Evolutionary conservation across 495 filamentous ascomycete species (phyloP), one percentile per base, ranked within the genome.

Genomic region (Penicillium diatomitis): DNA sequence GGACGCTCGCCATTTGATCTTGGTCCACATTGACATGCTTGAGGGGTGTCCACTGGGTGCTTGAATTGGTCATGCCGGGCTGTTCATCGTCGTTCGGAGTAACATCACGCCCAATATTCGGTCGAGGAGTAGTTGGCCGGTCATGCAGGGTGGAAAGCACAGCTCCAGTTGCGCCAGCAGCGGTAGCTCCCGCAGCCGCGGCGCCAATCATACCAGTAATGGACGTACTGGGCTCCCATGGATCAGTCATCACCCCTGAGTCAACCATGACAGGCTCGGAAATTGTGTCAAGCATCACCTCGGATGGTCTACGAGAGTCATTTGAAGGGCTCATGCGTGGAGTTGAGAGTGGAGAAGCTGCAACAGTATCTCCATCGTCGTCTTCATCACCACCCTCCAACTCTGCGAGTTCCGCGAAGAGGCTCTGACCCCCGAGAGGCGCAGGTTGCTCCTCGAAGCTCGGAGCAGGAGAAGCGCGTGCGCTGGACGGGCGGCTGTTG

Each of bases 361-460:
- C 48, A 47, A 60, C 69, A 38, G 69, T 67, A 39, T 20, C 20
- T 20, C 69, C 69, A 48, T 86, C 86, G 44, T 84, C 82, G 39
- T 73, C 73, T 38, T 76, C 70, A 47, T 86, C 86, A 44, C 83
- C 82, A 51, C 71, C 78, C 51, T 81, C 78, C 8, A 95, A 68
- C 47, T 89, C 84, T 12, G 82, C 88, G 39, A 98, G 77, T 59
- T 98, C 92, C 20, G 90, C 88, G 63, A 89, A 95, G 48, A 98
- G 69, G 60, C 85, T 96, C 68, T 96, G 87, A 3, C 80, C 80
- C 52, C 72, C 75, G 39, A 74, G 69, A 12, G 76, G 69, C 20
- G 72, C 71, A 8, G 82, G 78, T 31, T 58, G 54, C 37, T 65
- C 61, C 12, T 55, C 59, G 52, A 68, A 72, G 58, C 64, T 72